These are phyloP conservation scores for Tolypocladium pustulatum DNA, from an alignment of 2,329 filamentous ascomycete genomes.

Conservation along the genomic window DNA sequence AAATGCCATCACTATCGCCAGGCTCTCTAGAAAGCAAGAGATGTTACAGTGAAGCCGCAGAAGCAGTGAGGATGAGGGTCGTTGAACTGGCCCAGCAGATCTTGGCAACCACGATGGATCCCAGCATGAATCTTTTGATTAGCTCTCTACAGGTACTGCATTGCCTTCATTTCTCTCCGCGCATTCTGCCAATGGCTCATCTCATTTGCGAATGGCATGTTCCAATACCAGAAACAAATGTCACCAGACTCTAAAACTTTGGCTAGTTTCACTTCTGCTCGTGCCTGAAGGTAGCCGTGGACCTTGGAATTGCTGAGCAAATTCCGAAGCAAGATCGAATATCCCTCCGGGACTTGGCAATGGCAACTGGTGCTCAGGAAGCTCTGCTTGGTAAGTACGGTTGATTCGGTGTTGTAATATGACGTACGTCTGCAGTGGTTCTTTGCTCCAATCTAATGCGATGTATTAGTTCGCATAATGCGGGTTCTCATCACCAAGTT, in stretches of 20 bases:
- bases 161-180: not conserved
- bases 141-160: not conserved
- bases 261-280: not conserved
- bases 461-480: not conserved
- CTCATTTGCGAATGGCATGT: no score
- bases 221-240: no score
- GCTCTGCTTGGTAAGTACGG: not conserved
- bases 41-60: not conserved
- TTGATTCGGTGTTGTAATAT: not conserved
- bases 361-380: not conserved
- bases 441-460: not conserved
- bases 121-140: not conserved
- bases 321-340: not conserved
- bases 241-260: not conserved
- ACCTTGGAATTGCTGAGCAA: not conserved
- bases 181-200: no score
- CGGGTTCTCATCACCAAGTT: not conserved
- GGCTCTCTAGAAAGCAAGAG: not conserved
- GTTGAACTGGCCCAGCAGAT: not conserved
- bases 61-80: not conserved
- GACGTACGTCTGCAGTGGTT: no score
- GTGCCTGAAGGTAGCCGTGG: not conserved
- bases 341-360: not conserved
- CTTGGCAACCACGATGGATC: not conserved
- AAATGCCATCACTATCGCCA: not conserved